phyloP scores from a whole-genome alignment of 129 eudicot genomes.

The Logfia minima region DNA sequence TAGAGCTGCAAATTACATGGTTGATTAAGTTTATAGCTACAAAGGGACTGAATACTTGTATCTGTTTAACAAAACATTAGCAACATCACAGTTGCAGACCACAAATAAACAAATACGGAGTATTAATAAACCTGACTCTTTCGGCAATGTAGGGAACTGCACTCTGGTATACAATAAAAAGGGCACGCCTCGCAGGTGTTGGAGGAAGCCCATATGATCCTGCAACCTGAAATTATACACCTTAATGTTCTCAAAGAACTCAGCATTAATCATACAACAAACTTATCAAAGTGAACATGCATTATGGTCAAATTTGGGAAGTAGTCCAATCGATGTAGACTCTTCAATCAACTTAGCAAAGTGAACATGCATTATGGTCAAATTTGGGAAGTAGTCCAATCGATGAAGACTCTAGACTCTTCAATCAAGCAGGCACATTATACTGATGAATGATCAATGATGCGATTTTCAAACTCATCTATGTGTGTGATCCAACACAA shows the following conservation, averaged over 20 bases:
- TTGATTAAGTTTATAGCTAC: neutral
- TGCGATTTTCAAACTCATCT: neutral
- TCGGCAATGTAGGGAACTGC: constrained; percentile 97
- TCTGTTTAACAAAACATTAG: constrained; percentile 13
- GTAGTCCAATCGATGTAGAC: neutral
- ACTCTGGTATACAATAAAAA: constrained; percentile 85
- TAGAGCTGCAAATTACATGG: constrained; percentile 60
- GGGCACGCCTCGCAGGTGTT: constrained; percentile 95
- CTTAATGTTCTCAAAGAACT: constrained; percentile 10
- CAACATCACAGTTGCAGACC: constrained; percentile 10
- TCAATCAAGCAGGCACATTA: neutral
- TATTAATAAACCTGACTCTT: constrained; percentile 65
- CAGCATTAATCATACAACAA: neutral
- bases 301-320: neutral
- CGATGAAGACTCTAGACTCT: neutral
- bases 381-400: neutral
- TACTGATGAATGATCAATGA: neutral
- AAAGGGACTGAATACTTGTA: constrained; percentile 6
- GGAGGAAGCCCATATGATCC: constrained; percentile 94
- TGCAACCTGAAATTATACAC: constrained; percentile 62
- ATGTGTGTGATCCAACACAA: too few species aligned
- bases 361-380: neutral
- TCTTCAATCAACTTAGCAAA: constrained; percentile 1
- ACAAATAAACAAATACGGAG: neutral
- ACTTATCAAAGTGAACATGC: constrained; percentile 1